These are phyloP conservation scores for Cymbopogon citratus DNA, from an alignment of 176 grass and related monocot genomes.

Conservation along the genomic window DNA sequence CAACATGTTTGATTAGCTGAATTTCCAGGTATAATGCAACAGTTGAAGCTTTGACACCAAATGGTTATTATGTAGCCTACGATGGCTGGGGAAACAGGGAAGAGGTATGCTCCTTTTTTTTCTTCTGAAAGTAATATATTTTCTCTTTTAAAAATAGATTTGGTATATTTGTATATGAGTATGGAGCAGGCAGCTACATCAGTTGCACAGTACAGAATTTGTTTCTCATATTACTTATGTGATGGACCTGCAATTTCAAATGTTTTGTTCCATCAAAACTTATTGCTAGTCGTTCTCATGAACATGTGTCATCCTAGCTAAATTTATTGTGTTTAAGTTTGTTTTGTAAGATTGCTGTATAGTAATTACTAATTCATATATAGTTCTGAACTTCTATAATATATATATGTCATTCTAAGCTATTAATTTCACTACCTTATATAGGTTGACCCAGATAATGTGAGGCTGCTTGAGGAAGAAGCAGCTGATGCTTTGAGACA, in stretches of 20 bases:
- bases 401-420: background rate
- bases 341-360: background rate
- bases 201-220: background rate
- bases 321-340: background rate
- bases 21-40: slow-evolving; percentile 87
- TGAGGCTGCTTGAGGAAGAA: slow-evolving; percentile 59
- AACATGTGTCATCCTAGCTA: background rate
- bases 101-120: slow-evolving; percentile 49
- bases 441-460: slow-evolving; percentile 87
- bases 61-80: slow-evolving; percentile 79
- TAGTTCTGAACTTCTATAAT: background rate
- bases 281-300: background rate
- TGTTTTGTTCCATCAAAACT: background rate
- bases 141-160: slow-evolving; percentile 6
- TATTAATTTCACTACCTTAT: slow-evolving; percentile 20
- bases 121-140: background rate
- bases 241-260: background rate
- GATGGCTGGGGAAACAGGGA: slow-evolving; percentile 86
- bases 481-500: slow-evolving; percentile 66
- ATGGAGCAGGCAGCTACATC: background rate
- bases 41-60: slow-evolving; percentile 66
- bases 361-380: background rate
- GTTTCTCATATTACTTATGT: slow-evolving; percentile 13
- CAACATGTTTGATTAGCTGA: slow-evolving; percentile 39
- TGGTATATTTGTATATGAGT: slow-evolving; percentile 30